Percentiles rank a stretch among this genome's conserved stretches.
phyloP scores from a whole-genome alignment of 2,329 filamentous ascomycete species.

The Xylaria sp. region DNA sequence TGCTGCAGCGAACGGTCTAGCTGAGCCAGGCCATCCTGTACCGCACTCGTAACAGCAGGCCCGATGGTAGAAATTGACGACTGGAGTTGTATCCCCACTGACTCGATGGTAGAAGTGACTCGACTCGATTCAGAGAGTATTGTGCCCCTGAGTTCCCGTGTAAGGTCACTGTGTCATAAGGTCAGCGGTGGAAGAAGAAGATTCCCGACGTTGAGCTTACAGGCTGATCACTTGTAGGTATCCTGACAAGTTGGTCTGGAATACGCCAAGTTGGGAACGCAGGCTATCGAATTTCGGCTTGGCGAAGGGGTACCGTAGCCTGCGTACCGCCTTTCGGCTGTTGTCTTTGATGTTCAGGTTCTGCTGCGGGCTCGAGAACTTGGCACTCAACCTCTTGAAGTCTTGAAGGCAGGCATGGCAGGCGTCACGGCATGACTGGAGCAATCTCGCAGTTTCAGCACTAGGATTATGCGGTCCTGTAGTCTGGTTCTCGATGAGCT shows the following conservation, averaged over 20 bases:
- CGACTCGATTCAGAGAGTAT: conserved; percentile 1
- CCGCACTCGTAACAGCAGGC: not conserved
- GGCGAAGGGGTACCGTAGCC: conserved; percentile 10
- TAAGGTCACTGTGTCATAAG: conserved; percentile 5
- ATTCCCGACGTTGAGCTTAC: not conserved
- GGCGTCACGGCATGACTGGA: conserved; percentile 6
- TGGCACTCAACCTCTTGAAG: conserved; percentile 9
- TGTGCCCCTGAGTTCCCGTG: conserved; percentile 1
- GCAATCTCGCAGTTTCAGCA: not conserved
- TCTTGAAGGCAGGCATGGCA: conserved; percentile 10
- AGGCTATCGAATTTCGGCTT: conserved; percentile 9
- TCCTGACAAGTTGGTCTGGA: conserved; percentile 1
- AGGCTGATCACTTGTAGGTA: conserved; percentile 10
- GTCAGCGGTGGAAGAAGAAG: not conserved
- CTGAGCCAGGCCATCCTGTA: not conserved
- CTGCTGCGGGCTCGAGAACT: not conserved
- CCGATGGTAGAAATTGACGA: conserved; percentile 4
- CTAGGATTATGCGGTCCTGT: not conserved
- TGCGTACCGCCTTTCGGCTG: not conserved
- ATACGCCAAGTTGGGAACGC: conserved; percentile 5
- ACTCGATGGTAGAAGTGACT: not conserved
- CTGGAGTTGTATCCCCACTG: conserved; percentile 1
- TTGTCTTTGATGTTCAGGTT: not conserved
- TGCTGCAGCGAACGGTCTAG: conserved; percentile 4
- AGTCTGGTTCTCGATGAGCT: not conserved